Evolutionary conservation across 176 grass and related monocot genomes (phyloP).

Genomic region (Rhipidocladum racemiflorum): DNA sequence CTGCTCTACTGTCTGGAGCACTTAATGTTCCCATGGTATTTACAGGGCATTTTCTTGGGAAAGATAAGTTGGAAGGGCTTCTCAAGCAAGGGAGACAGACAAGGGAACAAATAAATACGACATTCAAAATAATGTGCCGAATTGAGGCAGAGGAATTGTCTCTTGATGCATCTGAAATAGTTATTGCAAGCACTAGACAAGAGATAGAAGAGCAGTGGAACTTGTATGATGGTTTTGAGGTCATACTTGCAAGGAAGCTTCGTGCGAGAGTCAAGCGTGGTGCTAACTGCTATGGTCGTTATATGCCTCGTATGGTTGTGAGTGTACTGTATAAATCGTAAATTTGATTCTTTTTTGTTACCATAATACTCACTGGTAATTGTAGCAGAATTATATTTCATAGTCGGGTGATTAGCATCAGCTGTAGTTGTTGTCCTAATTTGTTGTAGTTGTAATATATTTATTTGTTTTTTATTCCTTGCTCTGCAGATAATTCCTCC

Average conservation of each 20-base stretch:
- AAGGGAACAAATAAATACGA: slow-evolving; percentile 73
- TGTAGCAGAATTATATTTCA: not conserved
- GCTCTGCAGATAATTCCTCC: slow-evolving; percentile 71
- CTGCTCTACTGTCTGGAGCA: slow-evolving; percentile 65
- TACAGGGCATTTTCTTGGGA: slow-evolving; percentile 82
- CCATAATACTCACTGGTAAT: slow-evolving; percentile 16
- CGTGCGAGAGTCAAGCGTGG: slow-evolving; percentile 62
- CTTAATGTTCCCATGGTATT: slow-evolving; percentile 83
- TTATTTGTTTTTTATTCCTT: slow-evolving; percentile 21
- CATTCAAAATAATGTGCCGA: slow-evolving; percentile 85
- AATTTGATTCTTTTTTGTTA: slow-evolving; percentile 9
- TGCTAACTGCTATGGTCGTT: slow-evolving; percentile 65
- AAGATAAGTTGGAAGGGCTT: slow-evolving; percentile 79
- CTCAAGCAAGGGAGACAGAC: slow-evolving; percentile 78
- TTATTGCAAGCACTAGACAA: slow-evolving; percentile 80
- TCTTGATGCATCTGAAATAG: slow-evolving; percentile 81
- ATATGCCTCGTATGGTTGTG: slow-evolving; percentile 87
- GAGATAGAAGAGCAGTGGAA: slow-evolving; percentile 87
- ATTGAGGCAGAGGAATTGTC: slow-evolving; percentile 75
- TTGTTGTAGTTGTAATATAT: slow-evolving; percentile 27
- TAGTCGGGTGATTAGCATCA: slow-evolving; percentile 10
- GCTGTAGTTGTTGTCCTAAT: slow-evolving; percentile 7
- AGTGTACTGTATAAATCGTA: slow-evolving; percentile 43
- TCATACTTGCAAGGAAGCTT: slow-evolving; percentile 68
- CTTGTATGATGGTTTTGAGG: slow-evolving; percentile 87